These are phyloP conservation scores for Cladosporium sphaerospermum DNA, from an alignment of 2,329 filamentous ascomycete genomes.

Conservation along the genomic window DNA sequence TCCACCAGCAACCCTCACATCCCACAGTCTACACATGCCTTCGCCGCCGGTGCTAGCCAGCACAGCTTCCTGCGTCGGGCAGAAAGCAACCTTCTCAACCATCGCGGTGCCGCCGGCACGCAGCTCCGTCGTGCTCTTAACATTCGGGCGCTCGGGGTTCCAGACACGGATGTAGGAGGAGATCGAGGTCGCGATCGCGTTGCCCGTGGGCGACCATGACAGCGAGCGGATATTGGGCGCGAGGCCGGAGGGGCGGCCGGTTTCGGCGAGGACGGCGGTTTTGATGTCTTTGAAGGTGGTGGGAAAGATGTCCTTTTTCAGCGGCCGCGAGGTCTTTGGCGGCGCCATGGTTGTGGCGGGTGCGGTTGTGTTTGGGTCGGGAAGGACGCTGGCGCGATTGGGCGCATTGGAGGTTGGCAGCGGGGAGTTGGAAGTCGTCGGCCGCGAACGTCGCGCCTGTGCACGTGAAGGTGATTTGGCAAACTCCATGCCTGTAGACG, in stretches of 20 bases:
- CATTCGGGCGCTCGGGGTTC: conserved; percentile 71
- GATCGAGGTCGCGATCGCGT: conserved; percentile 74
- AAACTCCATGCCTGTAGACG: no score
- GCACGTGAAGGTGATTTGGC: not conserved
- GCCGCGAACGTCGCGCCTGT: not conserved
- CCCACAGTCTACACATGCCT: conserved; percentile 72
- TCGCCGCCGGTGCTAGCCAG: conserved; percentile 69
- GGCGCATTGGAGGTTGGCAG: conserved; percentile 1
- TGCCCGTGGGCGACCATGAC: conserved; percentile 83
- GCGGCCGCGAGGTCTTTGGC: conserved; percentile 46
- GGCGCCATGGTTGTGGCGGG: conserved; percentile 25
- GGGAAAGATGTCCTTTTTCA: conserved; percentile 66
- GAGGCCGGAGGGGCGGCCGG: conserved; percentile 27
- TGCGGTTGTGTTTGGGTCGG: not conserved
- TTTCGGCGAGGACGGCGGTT: conserved; percentile 59
- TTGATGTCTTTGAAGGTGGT: conserved; percentile 61
- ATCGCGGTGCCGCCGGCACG: conserved; percentile 37
- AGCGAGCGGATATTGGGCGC: conserved; percentile 38
- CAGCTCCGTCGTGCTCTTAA: conserved; percentile 69
- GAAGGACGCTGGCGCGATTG: not conserved
- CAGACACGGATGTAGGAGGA: conserved; percentile 67
- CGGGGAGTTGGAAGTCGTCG: not conserved
- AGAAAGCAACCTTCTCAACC: conserved; percentile 73
- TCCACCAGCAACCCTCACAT: conserved; percentile 57
- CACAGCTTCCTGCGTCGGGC: conserved; percentile 69